phyloP scores from a whole-genome alignment of 1,284 basidiomycete species.

The Pisolithus thermaeus region DNA sequence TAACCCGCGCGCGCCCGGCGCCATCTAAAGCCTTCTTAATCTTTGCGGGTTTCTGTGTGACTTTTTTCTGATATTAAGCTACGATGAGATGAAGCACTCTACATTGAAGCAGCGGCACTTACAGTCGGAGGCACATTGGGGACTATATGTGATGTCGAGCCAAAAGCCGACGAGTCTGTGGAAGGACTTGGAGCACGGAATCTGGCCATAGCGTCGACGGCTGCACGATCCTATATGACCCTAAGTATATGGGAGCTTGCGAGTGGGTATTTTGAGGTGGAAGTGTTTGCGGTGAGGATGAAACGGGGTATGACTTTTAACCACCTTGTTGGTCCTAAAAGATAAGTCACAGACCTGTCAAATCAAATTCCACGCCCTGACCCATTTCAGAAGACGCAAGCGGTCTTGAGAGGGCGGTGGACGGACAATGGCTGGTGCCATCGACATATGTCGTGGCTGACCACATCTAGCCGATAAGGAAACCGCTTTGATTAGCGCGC shows the following conservation, averaged over 20 bases:
- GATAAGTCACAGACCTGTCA: neutral
- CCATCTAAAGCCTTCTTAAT: constrained; percentile 5
- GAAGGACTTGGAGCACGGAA: constrained; percentile 20
- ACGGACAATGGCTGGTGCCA: constrained; percentile 18
- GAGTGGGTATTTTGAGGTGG: neutral
- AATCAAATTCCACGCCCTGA: constrained; percentile 15
- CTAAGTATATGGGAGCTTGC: neutral
- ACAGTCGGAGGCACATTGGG: constrained; percentile 6
- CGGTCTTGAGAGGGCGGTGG: constrained; percentile 1
- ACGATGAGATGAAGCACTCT: neutral
- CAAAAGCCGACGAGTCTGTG: constrained; percentile 1
- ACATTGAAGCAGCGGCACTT: neutral
- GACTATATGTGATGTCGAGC: neutral
- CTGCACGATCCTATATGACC: neutral
- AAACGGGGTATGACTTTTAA: neutral
- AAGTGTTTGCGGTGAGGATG: neutral
- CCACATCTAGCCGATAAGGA: constrained; percentile 9
- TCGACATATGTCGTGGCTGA: constrained; percentile 5
- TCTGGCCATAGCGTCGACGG: constrained; percentile 9
- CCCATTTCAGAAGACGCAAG: constrained; percentile 5
- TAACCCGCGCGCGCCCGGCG: constrained; percentile 11
- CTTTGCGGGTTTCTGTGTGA: neutral
- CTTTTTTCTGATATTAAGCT: neutral
- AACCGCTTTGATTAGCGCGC: constrained; percentile 10
- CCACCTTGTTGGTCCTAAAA: neutral